Evolutionary conservation across 129 eudicot species (phyloP).

Genomic region (Helianthus annuus): HanXRQr2.0-SUNRISE NC_035440.2:164751355-164751854

Average conservation of each 20-base stretch:
- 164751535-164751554: constrained; percentile 41
- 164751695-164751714: constrained; percentile 1
- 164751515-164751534: constrained; percentile 3
- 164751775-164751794: constrained; percentile 40
- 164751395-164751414: constrained; percentile 32
- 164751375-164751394: constrained; percentile 36
- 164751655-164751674: neutral
- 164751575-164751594: constrained; percentile 61
- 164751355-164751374: constrained; percentile 37
- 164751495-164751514: neutral
- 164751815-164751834: constrained; percentile 38
- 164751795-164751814: constrained; percentile 53
- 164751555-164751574: constrained; percentile 57
- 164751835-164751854: constrained; percentile 56
- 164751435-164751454: constrained; percentile 18
- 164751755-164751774: constrained; percentile 62
- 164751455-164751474: neutral
- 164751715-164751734: constrained; percentile 74
- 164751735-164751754: constrained; percentile 47
- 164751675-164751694: neutral
- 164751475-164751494: neutral
- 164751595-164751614: constrained; percentile 61
- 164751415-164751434: constrained; percentile 59
- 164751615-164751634: neutral
- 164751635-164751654: neutral